These are phyloP conservation scores for Epichloe baconii DNA, from an alignment of 2,329 filamentous ascomycete genomes.

Conservation along the genomic window DNA sequence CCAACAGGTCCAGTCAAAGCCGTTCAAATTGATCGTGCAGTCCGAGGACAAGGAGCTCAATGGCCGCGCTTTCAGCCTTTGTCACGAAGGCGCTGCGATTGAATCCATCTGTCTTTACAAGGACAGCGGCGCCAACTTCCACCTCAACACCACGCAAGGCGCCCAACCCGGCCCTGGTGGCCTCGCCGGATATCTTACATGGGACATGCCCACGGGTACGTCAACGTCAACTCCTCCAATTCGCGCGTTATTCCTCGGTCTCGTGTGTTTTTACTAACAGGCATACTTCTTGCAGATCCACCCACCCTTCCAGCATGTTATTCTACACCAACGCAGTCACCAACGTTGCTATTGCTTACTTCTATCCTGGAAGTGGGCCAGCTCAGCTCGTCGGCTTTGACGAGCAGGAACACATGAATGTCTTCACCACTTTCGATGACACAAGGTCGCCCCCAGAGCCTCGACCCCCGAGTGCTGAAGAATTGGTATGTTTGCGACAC, in stretches of 20 bases:
- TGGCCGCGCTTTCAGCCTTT: conserved; percentile 3
- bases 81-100: too few species aligned
- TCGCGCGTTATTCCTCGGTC: too few species aligned
- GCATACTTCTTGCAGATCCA: neutral
- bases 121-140: conserved; percentile 1
- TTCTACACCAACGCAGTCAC: conserved; percentile 7
- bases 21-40: conserved; percentile 10
- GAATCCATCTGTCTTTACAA: too few species aligned
- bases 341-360: conserved; percentile 10
- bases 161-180: conserved; percentile 3
- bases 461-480: conserved; percentile 3
- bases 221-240: neutral
- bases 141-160: conserved; percentile 10
- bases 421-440: conserved; percentile 11
- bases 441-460: conserved; percentile 3
- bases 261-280: too few species aligned
- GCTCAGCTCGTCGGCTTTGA: conserved; percentile 14
- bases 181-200: conserved; percentile 6
- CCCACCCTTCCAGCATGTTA: conserved; percentile 3
- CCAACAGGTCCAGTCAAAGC: conserved; percentile 10
- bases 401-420: conserved; percentile 4
- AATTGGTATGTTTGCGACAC: conserved; percentile 12
- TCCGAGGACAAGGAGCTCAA: conserved; percentile 8
- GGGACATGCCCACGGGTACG: conserved; percentile 4
- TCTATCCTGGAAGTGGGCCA: conserved; percentile 8